Conservation (phyloP, 2,329 filamentous ascomycete genomes). For the Claviceps fusiformis region DNA sequence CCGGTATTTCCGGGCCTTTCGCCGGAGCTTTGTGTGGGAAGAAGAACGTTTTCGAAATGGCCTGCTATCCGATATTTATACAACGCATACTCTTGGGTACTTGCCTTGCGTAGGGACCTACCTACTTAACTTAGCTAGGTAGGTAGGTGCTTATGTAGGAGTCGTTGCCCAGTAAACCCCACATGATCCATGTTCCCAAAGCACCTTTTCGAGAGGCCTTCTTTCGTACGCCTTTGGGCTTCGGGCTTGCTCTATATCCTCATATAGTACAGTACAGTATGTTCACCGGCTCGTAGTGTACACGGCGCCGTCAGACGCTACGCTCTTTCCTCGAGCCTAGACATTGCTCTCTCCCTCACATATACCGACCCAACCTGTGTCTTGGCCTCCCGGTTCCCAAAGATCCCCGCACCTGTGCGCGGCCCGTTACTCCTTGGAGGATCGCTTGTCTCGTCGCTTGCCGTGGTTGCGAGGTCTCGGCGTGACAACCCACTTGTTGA, state of each 20-base stretch:
- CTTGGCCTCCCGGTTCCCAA: no score
- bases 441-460: slow-evolving; percentile 60
- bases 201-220: background rate
- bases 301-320: background rate
- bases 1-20: no score
- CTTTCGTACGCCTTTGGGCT: background rate
- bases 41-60: no score
- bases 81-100: no score
- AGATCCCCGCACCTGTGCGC: background rate
- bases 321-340: background rate
- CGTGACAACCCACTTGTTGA: slow-evolving; percentile 83
- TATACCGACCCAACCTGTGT: no score
- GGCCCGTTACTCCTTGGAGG: slow-evolving; percentile 14
- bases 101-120: no score
- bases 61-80: no score
- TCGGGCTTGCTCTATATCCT: background rate
- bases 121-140: no score
- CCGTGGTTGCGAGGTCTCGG: slow-evolving; percentile 80
- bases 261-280: slow-evolving; percentile 2
- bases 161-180: no score
- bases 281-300: slow-evolving; percentile 1
- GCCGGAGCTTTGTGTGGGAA: no score
- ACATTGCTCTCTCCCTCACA: background rate
- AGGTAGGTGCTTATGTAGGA: no score
- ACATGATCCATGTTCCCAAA: no score